Percentiles rank a stretch among this genome's conserved stretches.
These are phyloP conservation scores for Geosmithia flava DNA, from an alignment of 2,329 filamentous ascomycete species.

Conservation along the genomic window DNA sequence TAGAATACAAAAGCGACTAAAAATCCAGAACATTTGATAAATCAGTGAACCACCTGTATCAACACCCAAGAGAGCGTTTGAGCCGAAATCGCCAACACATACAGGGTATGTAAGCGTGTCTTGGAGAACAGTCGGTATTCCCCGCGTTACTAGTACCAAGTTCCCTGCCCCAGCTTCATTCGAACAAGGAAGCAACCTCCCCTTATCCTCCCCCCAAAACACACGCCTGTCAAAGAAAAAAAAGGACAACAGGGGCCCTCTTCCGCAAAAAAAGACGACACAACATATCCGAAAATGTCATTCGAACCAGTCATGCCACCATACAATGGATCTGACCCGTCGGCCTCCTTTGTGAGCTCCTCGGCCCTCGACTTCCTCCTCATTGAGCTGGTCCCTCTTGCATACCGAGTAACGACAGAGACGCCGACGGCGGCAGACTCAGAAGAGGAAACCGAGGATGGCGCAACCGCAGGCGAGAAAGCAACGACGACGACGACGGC, in stretches of 20 bases:
- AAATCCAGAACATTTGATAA: no score
- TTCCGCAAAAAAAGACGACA: neutral
- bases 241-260: neutral
- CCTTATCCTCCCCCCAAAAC: neutral
- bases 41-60: no score
- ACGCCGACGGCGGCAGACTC: constrained; percentile 26
- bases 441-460: constrained; percentile 2
- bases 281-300: constrained; percentile 41
- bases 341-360: constrained; percentile 63
- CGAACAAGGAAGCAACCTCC: neutral
- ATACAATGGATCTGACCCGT: constrained; percentile 61
- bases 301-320: constrained; percentile 57
- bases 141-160: neutral
- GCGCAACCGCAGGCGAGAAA: neutral
- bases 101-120: neutral
- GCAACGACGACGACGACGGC: constrained; percentile 1
- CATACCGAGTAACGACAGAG: constrained; percentile 72
- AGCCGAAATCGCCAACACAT: neutral
- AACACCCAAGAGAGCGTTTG: no score
- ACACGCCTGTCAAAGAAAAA: neutral
- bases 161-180: neutral
- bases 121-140: neutral
- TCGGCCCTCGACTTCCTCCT: constrained; percentile 89
- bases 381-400: constrained; percentile 92
- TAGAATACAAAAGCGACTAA: no score